A percentile compares a stretch with the other conserved stretches of the same genome.
Conservation (phyloP, 169 alveolate genomes). For the Miamiensis avidus region DNA sequence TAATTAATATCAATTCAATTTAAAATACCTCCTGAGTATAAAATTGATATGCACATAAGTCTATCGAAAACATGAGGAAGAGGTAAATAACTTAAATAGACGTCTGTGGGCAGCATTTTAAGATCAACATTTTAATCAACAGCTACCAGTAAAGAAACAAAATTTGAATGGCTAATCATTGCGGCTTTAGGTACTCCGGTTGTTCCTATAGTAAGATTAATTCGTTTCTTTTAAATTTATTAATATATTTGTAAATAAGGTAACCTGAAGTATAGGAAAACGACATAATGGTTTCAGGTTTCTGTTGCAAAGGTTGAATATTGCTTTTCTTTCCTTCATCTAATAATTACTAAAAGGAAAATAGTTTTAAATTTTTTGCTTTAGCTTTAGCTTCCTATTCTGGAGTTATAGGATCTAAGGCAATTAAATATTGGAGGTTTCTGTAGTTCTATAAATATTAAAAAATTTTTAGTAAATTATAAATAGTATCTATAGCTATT, state of each 20-base stretch:
- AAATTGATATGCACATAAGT: slow-evolving; percentile 47
- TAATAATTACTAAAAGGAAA: slow-evolving; percentile 20
- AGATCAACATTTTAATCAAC: slow-evolving; percentile 5
- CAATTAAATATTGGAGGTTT: slow-evolving; percentile 39
- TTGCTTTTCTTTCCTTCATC: slow-evolving; percentile 36
- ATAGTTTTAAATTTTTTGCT: slow-evolving; percentile 25
- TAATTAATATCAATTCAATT: too few relatives aligned
- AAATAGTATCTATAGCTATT: too few relatives aligned
- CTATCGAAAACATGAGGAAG: slow-evolving; percentile 76
- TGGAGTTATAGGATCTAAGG: slow-evolving; percentile 42
- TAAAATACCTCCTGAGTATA: slow-evolving; percentile 40
- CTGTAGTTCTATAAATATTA: slow-evolving; percentile 1
- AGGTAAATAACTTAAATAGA: slow-evolving; percentile 67
- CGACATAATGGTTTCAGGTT: slow-evolving; percentile 81
- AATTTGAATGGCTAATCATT: slow-evolving; percentile 89
- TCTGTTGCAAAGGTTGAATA: slow-evolving; percentile 42
- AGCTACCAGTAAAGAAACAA: slow-evolving; percentile 63
- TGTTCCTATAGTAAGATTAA: background rate
- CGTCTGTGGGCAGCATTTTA: slow-evolving; percentile 43
- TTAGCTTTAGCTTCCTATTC: slow-evolving; percentile 19
- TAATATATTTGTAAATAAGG: background rate
- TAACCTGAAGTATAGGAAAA: slow-evolving; percentile 96
- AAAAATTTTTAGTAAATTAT: too few relatives aligned
- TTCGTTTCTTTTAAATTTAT: too few relatives aligned
- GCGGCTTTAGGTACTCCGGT: slow-evolving; percentile 89